A percentile compares a stretch with the other conserved stretches of the same genome.
Conservation (phyloP, 2,329 filamentous ascomycete species). For the Fusarium drepaniforme region DNA sequence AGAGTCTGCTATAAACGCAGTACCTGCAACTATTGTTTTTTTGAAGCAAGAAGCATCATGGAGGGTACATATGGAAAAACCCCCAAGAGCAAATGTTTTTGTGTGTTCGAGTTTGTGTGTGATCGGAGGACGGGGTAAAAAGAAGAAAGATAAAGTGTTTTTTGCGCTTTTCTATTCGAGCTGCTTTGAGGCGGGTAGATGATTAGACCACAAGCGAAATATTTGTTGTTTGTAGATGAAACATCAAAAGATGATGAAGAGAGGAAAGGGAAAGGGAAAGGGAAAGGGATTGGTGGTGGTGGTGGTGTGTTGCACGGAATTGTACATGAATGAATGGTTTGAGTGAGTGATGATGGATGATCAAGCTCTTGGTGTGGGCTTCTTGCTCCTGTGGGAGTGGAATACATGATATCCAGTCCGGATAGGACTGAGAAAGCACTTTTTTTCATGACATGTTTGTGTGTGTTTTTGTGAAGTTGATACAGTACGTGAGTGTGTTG, state of each 20-base stretch:
- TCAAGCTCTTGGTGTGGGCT: conserved; percentile 2
- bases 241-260: conserved; percentile 5
- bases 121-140: background rate
- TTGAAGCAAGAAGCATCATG: conserved; percentile 24
- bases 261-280: no score
- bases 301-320: background rate
- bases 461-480: background rate
- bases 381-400: conserved; percentile 10
- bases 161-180: no score
- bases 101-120: background rate
- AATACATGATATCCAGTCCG: conserved; percentile 24
- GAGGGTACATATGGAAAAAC: conserved; percentile 20
- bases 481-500: background rate
- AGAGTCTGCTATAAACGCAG: conserved; percentile 11
- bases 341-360: conserved; percentile 10
- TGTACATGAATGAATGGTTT: background rate
- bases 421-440: conserved; percentile 5
- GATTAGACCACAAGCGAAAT: conserved; percentile 21
- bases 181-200: background rate
- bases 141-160: background rate
- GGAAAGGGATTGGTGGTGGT: background rate
- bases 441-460: background rate
- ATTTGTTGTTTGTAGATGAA: conserved; percentile 14
- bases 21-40: conserved; percentile 6
- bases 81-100: conserved; percentile 16